These are phyloP conservation scores for Marsdenia floribunda DNA, from an alignment of 257 asterid genomes.

Conservation along the genomic window DNA sequence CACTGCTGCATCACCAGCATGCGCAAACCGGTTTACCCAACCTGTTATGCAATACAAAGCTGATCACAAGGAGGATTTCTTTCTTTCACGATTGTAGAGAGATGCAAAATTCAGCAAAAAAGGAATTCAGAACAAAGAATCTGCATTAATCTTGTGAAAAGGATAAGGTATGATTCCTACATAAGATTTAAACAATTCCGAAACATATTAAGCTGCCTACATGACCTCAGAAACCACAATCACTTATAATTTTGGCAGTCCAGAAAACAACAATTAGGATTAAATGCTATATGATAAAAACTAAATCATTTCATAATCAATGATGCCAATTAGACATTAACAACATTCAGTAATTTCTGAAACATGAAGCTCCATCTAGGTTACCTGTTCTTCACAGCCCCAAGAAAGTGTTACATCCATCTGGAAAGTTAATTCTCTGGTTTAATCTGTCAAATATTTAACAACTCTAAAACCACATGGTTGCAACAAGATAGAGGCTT, in stretches of 20 bases:
- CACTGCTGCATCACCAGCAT: slow-evolving; percentile 91
- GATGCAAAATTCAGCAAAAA: not conserved
- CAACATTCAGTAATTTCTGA: not conserved
- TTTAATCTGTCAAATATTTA: not conserved
- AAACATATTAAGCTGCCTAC: not conserved
- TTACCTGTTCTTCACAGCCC: not conserved
- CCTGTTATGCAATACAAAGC: slow-evolving; percentile 39
- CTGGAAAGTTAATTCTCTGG: not conserved
- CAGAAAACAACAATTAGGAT: not conserved
- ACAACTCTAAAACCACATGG: not conserved
- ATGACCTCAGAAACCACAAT: not conserved
- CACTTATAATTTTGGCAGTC: not conserved
- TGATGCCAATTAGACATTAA: not conserved
- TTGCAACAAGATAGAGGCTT: not conserved
- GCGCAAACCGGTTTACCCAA: slow-evolving; percentile 94
- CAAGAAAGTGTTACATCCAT: not conserved
- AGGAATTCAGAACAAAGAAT: not conserved
- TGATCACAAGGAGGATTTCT: not conserved
- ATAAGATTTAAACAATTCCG: not conserved
- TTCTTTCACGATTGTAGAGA: not conserved
- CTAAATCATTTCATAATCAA: not conserved
- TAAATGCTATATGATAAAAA: not conserved
- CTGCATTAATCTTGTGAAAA: not conserved
- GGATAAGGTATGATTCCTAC: not conserved
- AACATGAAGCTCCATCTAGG: not conserved